Evolutionary conservation across 2,329 filamentous ascomycete genomes (phyloP), one percentile per base, ranked within the genome.

Genomic region (Diplodia mutila): DNA sequence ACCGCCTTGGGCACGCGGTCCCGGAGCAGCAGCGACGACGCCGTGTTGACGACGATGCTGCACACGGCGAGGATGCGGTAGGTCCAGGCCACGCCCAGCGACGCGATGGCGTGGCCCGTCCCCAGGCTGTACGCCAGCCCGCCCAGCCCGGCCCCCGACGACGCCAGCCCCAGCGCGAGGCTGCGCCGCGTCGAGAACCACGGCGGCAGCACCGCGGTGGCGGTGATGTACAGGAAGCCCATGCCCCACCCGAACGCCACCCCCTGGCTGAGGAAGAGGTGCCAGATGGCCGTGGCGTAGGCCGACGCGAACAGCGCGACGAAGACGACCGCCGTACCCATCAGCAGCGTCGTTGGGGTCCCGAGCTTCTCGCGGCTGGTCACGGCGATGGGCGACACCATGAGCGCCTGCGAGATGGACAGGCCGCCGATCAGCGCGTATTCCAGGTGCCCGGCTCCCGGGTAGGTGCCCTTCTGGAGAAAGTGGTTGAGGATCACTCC

Each of bases 171-270:
- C 7, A 74, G 75, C 11, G 78, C 79, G 5, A 81, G 70, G 48
- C 74, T 76, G 5, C 80, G 70, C 21, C 71, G 71, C 16, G 70
- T 74, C 11, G 69, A 64, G 69, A 81, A 81, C 79, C 80, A 81
- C 53, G 80, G 78, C 1, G 77, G 73, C 1, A 79, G 65, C 8
- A 81, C 73, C 0, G 73, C 72, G 8, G 75, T 72, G 29, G 73
- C 73, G 1, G 77, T 75, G 6, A 79, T 75, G 64, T 76, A 80
- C 23, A 79, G 71, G 12, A 76, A 73, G 0, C 78, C 78, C 16
- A 80, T 70, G 0, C 79, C 79, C 7, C 75, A 65, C 0, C 79
- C 79, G 23, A 79, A 76, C 5, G 75, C 69, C 3, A 77, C 65
- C 0, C 79, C 79, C 34, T 67, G 65, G 29, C 53, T 67, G 2